Percentiles rank a stretch among this genome's conserved stretches.
These are phyloP conservation scores for Rosa hybrid DNA, from an alignment of 331 rosid genomes.

Conservation along the genomic window DNA sequence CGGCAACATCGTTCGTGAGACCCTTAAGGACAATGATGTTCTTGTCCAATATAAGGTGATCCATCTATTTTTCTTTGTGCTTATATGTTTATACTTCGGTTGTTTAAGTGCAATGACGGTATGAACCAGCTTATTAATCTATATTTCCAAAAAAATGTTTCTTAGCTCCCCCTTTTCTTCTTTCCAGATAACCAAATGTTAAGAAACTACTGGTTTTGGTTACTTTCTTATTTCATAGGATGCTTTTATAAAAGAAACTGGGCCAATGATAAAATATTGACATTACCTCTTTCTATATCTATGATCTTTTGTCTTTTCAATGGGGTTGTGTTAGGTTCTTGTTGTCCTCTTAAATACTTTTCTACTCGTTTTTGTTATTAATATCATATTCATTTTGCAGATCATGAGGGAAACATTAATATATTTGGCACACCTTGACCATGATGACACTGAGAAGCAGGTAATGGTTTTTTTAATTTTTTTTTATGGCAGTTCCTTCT, in stretches of 20 bases:
- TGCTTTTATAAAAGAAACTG: not conserved
- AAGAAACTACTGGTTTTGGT: not conserved
- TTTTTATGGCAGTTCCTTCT: not conserved
- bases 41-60: slow-evolving; percentile 97
- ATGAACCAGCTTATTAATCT: not conserved
- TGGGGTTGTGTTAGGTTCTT: not conserved
- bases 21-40: slow-evolving; percentile 98
- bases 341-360: not conserved
- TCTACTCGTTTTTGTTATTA: slow-evolving; percentile 3
- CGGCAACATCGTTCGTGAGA: slow-evolving; percentile 97
- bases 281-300: not conserved
- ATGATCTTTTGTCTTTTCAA: not conserved
- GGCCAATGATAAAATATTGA: not conserved
- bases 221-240: not conserved
- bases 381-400: slow-evolving; percentile 52
- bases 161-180: too few species aligned
- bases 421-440: slow-evolving; percentile 95
- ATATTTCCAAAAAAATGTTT: not conserved
- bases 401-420: slow-evolving; percentile 99
- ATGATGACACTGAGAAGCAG: slow-evolving; percentile 97
- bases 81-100: not conserved
- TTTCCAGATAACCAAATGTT: not conserved
- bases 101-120: not conserved
- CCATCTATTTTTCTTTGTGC: not conserved
- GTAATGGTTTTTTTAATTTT: slow-evolving; percentile 29